Base-by-base conservation (phyloP, 371 early-diverging fungal species). In the Syncephalastrum monosporum region DNA sequence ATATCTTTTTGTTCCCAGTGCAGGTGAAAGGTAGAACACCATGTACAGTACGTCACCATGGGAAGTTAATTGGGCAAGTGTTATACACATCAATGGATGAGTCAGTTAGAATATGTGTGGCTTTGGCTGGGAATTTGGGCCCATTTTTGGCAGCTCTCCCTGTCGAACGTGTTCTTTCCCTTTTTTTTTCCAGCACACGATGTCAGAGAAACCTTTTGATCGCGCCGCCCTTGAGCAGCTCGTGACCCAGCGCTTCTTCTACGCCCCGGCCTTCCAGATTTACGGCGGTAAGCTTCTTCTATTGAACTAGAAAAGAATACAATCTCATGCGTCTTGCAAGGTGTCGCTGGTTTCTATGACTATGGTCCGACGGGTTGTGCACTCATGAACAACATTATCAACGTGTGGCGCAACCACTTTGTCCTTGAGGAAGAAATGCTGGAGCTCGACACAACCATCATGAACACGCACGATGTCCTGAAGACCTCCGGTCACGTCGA, bases 401-500 rank as follows among this genome's bases (percentile, higher is more conserved):
- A 82, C 49, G 62, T 89, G 29, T 99, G 97, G 98, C 87, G 99
- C 65, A 89, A 90, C 72, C 95, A 96, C 77, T 99, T 99, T 81
- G 92, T 99, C 7, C 80, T 98, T 33, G 99, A 99, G 72, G 99
- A 99, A 79, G 94, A 96, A 65, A 97, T 99, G 97, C 91, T 97
- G 19, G 99, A 99, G 79, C 82, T 99, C 33, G 99, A 99, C 66
- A 91, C 96, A 60, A 89, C 96, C 49, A 97, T 98, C 75, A 88
- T 99, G 78, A 98, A 99, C 23, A 99, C 99, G 5, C 87, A 95
- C 59, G 91, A 94, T 43, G 99, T 99, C 29, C 81, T 99, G 43
- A 98, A 99, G 83, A 95, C 98, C 21, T 97, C 98, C 43, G 99
- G 99, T 48, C 99, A 99, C 83, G 99, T 99, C 16, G 99, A 99